These are phyloP conservation scores for Leishmania martiniquensis DNA, from an alignment of 208 protist species.

Conservation along the genomic window DNA sequence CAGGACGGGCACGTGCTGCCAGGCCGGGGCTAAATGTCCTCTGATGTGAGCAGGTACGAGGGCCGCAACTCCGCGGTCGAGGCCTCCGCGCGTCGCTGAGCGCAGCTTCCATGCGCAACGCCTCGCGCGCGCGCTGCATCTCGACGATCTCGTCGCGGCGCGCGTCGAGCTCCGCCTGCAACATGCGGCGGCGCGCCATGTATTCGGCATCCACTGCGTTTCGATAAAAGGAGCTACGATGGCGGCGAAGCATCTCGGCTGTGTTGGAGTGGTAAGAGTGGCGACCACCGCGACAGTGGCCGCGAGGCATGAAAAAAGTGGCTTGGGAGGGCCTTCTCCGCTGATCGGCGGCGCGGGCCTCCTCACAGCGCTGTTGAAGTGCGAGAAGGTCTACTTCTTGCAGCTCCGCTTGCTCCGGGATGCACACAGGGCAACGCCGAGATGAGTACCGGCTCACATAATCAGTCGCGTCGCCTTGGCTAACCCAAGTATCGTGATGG, in stretches of 20 bases:
- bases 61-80: neutral
- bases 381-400: constrained; percentile 56
- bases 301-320: constrained; percentile 14
- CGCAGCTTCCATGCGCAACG: constrained; percentile 20
- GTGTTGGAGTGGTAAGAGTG: constrained; percentile 49
- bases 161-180: constrained; percentile 69
- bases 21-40: constrained; percentile 3
- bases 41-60: neutral
- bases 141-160: constrained; percentile 47
- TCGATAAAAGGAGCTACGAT: constrained; percentile 49
- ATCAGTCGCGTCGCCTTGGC: neutral
- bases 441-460: neutral
- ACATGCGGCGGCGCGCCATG: constrained; percentile 48
- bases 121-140: constrained; percentile 26
- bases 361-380: constrained; percentile 53
- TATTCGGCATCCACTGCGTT: constrained; percentile 56
- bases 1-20: neutral
- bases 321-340: constrained; percentile 15
- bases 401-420: constrained; percentile 70
- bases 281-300: constrained; percentile 1
- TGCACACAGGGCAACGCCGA: constrained; percentile 39
- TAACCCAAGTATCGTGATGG: neutral
- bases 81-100: constrained; percentile 2
- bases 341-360: constrained; percentile 40
- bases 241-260: constrained; percentile 68